Percentiles rank a stretch among this genome's conserved stretches.
Conservation (phyloP, 1,139 yeast species). For the Yamadazyma diospyri region DNA sequence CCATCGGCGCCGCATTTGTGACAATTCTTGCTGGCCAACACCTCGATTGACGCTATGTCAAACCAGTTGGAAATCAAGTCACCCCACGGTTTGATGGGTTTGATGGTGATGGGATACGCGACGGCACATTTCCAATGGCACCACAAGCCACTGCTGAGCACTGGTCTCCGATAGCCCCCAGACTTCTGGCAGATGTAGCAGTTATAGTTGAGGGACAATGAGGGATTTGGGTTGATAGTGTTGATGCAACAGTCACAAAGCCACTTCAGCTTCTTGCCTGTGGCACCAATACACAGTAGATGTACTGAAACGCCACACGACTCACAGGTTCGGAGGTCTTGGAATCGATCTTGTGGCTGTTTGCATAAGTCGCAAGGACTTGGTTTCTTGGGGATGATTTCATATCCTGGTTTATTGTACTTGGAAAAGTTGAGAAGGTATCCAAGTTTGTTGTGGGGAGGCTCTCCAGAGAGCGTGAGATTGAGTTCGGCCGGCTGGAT, state of each 20-base stretch:
- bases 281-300: conserved; percentile 61
- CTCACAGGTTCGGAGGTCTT: conserved; percentile 52
- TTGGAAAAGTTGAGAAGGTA: conserved; percentile 17
- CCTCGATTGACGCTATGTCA: conserved; percentile 24
- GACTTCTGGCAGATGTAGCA: conserved; percentile 67
- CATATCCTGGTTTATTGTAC: conserved; percentile 7
- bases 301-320: conserved; percentile 76
- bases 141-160: conserved; percentile 66
- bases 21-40: conserved; percentile 14
- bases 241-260: conserved; percentile 80
- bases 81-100: neutral
- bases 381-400: conserved; percentile 10
- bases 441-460: conserved; percentile 11
- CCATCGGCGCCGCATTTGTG: conserved; percentile 7
- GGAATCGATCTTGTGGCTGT: neutral
- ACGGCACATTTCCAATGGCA: conserved; percentile 76
- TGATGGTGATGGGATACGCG: neutral
- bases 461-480: conserved; percentile 6
- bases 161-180: conserved; percentile 71
- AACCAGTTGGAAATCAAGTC: conserved; percentile 20
- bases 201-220: conserved; percentile 56
- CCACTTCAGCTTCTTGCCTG: conserved; percentile 50
- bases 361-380: conserved; percentile 6
- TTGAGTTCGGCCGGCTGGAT: conserved; percentile 15
- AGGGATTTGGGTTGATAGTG: conserved; percentile 56